A percentile compares a stretch with the other conserved stretches of the same genome.
phyloP scores from a whole-genome alignment of 441 rosid genomes.

The Populus hybrid region DNA sequence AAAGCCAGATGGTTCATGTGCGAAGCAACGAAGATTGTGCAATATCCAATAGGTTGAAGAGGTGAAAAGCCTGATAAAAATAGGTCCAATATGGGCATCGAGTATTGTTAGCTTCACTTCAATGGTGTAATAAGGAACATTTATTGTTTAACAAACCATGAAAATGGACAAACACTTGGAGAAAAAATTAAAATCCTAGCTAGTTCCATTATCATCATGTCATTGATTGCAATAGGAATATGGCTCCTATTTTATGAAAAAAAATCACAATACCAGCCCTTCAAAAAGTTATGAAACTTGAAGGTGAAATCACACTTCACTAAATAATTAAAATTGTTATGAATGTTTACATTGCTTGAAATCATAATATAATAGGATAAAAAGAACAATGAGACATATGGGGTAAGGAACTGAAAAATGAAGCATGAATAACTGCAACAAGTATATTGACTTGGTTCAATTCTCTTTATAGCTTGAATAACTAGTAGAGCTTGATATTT shows the following conservation, averaged over 20 bases:
- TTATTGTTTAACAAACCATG: conserved; percentile 50
- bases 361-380: too few species aligned
- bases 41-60: conserved; percentile 67
- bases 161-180: conserved; percentile 62
- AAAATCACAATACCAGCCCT: conserved; percentile 49
- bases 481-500: too few species aligned
- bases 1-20: conserved; percentile 31
- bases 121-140: conserved; percentile 44
- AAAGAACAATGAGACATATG: too few species aligned
- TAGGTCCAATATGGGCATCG: conserved; percentile 50
- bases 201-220: conserved; percentile 39
- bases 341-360: too few species aligned
- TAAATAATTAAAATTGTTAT: conserved; percentile 46
- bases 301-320: conserved; percentile 50
- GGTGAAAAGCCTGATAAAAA: conserved; percentile 51
- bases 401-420: too few species aligned
- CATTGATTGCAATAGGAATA: conserved; percentile 50
- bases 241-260: conserved; percentile 74
- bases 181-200: conserved; percentile 57
- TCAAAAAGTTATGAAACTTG: conserved; percentile 47
- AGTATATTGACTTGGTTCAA: too few species aligned
- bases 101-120: conserved; percentile 45
- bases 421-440: too few species aligned
- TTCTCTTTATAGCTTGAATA: too few species aligned
- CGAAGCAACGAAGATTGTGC: conserved; percentile 44